phyloP scores from a whole-genome alignment of 1,139 yeast genomes.

The Geotrichum bryndzae region DNA sequence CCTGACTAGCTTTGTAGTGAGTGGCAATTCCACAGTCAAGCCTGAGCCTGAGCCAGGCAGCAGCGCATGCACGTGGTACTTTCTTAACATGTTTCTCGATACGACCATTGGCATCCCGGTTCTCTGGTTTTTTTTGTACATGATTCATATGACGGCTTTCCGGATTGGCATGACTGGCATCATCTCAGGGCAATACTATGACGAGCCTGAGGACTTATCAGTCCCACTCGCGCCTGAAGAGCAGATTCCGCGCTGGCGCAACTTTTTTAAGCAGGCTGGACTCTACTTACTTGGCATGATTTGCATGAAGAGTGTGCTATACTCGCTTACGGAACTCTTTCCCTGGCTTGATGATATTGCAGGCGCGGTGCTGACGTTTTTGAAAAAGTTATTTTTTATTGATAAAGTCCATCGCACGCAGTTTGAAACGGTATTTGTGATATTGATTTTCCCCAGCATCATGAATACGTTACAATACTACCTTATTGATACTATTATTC shows the following conservation, averaged over 20 bases:
- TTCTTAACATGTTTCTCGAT: constrained; percentile 77
- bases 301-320: constrained; percentile 51
- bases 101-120: constrained; percentile 94
- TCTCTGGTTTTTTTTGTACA: constrained; percentile 49
- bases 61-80: constrained; percentile 63
- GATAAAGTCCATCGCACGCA: constrained; percentile 38
- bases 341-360: constrained; percentile 81
- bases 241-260: constrained; percentile 55
- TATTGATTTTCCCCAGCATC: constrained; percentile 48
- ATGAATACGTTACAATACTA: constrained; percentile 86
- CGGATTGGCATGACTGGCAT: constrained; percentile 50
- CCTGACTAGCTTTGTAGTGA: not conserved
- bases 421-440: constrained; percentile 76
- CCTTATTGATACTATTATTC: constrained; percentile 81
- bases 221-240: constrained; percentile 37
- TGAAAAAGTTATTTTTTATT: constrained; percentile 80
- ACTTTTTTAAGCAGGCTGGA: constrained; percentile 67
- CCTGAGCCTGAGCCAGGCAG: constrained; percentile 31
- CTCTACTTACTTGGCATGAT: constrained; percentile 58
- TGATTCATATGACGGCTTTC: constrained; percentile 46
- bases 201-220: not conserved
- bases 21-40: not conserved
- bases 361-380: constrained; percentile 33
- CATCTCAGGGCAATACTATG: constrained; percentile 68
- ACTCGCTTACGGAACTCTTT: constrained; percentile 52